phyloP scores from a whole-genome alignment of 2,329 filamentous ascomycete genomes.

The Diaporthe capsici region DNA sequence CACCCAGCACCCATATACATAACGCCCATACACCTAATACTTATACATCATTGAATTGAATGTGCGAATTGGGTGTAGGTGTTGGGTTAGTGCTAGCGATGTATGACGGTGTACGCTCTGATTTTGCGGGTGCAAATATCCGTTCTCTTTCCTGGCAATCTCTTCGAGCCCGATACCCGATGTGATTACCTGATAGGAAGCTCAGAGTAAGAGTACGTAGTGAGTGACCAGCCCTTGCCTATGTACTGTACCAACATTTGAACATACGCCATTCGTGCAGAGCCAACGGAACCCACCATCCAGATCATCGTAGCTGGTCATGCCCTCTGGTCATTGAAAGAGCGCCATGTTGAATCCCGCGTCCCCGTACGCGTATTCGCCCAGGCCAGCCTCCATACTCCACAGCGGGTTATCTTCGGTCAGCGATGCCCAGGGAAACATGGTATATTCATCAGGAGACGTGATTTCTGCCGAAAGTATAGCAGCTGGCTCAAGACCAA shows the following conservation, averaged over 20 bases:
- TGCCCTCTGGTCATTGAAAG: background rate
- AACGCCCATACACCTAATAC: no score
- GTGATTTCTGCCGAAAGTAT: background rate
- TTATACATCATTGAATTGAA: no score
- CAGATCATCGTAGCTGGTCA: background rate
- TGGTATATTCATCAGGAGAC: background rate
- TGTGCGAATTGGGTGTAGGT: no score
- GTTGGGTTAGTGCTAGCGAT: no score
- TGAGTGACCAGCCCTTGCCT: background rate
- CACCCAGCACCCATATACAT: no score
- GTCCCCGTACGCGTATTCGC: slow-evolving; percentile 1
- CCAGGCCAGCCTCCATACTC: background rate
- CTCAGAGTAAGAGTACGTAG: background rate
- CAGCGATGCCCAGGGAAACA: background rate
- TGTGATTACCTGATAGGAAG: no score
- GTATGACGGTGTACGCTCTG: no score
- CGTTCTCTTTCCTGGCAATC: background rate
- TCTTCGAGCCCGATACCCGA: no score
- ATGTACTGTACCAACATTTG: background rate
- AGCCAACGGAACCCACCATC: no score
- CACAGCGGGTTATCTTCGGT: slow-evolving; percentile 1
- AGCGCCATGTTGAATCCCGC: background rate
- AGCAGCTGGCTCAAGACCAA: background rate
- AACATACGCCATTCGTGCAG: background rate
- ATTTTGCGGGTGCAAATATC: no score